phyloP scores from a whole-genome alignment of 495 filamentous ascomycete species.

The Aspergillus panamensis region DNA sequence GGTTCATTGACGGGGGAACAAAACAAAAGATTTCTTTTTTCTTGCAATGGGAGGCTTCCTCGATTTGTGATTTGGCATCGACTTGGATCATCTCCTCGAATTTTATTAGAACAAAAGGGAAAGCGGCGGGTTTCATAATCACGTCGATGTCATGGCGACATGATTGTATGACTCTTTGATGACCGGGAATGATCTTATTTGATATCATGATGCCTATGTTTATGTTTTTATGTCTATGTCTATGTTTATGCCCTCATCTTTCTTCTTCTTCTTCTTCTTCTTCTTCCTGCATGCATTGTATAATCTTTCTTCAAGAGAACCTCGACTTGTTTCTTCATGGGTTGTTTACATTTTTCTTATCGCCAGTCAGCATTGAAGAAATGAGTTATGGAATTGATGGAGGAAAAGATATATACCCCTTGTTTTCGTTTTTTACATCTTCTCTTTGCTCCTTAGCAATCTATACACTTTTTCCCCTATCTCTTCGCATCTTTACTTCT shows the following conservation, averaged over 20 bases:
- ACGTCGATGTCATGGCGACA: conserved; percentile 37
- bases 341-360: conserved; percentile 20
- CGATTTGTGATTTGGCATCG: conserved; percentile 13
- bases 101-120: conserved; percentile 17
- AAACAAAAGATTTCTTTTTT: conserved; percentile 14
- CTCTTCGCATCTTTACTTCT: conserved; percentile 9
- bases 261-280: conserved; percentile 10
- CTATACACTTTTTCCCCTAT: background rate
- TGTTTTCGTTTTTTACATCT: conserved; percentile 7
- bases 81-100: conserved; percentile 12
- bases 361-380: conserved; percentile 22
- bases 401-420: conserved; percentile 26
- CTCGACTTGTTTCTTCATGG: conserved; percentile 22
- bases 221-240: conserved; percentile 12
- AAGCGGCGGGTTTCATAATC: conserved; percentile 26
- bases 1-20: conserved; percentile 4
- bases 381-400: conserved; percentile 21
- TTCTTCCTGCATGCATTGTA: conserved; percentile 17
- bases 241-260: conserved; percentile 14
- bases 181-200: conserved; percentile 44
- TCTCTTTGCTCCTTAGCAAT: conserved; percentile 3
- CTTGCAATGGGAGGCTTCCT: conserved; percentile 20
- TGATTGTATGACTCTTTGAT: conserved; percentile 49
- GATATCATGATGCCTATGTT: conserved; percentile 26
- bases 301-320: conserved; percentile 19